Evolutionary conservation across 495 filamentous ascomycete species (phyloP), one percentile per base, ranked within the genome.

Genomic region (Elaphomyces granulatus): DNA sequence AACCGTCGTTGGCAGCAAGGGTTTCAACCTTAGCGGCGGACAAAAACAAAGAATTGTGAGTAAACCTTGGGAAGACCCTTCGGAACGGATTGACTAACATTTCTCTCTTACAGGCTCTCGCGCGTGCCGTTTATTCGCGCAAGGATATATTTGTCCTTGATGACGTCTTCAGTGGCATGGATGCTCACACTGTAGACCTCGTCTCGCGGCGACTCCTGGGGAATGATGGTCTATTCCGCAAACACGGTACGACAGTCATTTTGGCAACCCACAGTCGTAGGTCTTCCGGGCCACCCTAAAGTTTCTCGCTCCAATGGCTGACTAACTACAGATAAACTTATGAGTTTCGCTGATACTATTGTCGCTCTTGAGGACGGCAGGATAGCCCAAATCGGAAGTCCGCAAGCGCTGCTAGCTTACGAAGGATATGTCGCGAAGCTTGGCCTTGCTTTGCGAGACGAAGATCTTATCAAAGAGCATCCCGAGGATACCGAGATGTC

Each of bases 1-100:
- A 21, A 81, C 76, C 2, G 49, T 66, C 2, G 66, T 80, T 42
- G 80, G 78, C 7, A 77, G 69, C 56, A 74, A 74, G 40, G 80
- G 78, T 0, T 66, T 78, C 40, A 63, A 66, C 2, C 60, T 85
- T 7, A 76, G 71, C 45, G 78, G 77, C 8, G 80, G 79, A 0
- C 79, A 83, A 45, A 74, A 71, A 43, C 78, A 83, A 46, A 63
- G 78, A 2, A 64, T 83, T 40, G 64, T 63, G 45, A 47, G 60
- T 52, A n/a, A n/a, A n/a, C n/a, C n/a, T n/a, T n/a, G n/a, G n/a
- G n/a, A n/a, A 43, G 26, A n/a, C 40, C 15, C 28, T 18, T 3
- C 37, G 33, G 45, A 37, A 34, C 32, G 40, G 21, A 32, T 41
- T 37, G n/a, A 30, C n/a, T n/a, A n/a, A n/a, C n/a, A n/a, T 10